These are phyloP conservation scores for Vairimorpha necatrix DNA, from an alignment of 371 early-diverging fungal genomes.

Conservation along the genomic window DNA sequence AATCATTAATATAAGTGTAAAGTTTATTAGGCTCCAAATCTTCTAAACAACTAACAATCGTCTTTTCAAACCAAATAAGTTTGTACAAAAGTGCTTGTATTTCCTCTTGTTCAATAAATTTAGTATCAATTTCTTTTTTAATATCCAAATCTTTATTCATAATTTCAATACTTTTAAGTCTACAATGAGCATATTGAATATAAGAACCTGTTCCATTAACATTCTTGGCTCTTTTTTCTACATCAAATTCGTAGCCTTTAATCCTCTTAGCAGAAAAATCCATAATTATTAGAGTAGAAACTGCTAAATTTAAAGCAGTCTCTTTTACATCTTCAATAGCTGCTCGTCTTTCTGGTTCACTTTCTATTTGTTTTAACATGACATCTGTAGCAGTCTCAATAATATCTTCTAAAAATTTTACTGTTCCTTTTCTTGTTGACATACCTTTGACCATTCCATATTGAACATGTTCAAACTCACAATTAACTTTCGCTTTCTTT, in stretches of 20 bases:
- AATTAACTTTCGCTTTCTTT: conserved; percentile 72
- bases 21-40: conserved; percentile 81
- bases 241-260: conserved; percentile 92
- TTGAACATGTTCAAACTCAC: conserved; percentile 78
- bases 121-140: conserved; percentile 54
- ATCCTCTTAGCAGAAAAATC: conserved; percentile 87
- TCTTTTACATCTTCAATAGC: conserved; percentile 75
- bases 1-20: conserved; percentile 79
- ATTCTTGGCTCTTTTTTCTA: conserved; percentile 73
- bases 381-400: conserved; percentile 77
- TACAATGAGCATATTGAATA: conserved; percentile 71
- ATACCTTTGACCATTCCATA: conserved; percentile 89
- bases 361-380: conserved; percentile 84
- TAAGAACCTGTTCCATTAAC: conserved; percentile 98
- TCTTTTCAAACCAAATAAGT: conserved; percentile 81
- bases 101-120: conserved; percentile 69
- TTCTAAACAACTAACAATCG: conserved; percentile 67
- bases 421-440: conserved; percentile 93
- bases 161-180: conserved; percentile 72
- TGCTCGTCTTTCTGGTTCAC: conserved; percentile 74
- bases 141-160: conserved; percentile 53
- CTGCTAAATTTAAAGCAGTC: conserved; percentile 71
- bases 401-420: conserved; percentile 92
- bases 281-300: conserved; percentile 84
- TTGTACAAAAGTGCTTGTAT: conserved; percentile 72